Evolutionary conservation across 2,329 filamentous ascomycete genomes (phyloP).

Genomic region (Pseudopyricularia cyperi): DNA sequence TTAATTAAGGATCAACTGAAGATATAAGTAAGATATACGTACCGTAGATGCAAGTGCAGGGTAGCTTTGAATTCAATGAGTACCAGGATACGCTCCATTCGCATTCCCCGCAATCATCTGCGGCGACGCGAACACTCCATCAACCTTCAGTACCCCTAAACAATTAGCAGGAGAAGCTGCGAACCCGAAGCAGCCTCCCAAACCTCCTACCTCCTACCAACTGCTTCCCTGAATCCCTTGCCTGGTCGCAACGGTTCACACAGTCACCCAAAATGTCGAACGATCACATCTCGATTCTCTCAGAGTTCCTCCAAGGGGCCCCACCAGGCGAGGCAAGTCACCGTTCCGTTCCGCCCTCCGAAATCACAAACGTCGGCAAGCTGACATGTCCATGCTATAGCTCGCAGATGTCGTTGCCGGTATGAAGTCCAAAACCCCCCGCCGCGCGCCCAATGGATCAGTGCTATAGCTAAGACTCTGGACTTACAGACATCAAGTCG

Average conservation of each 20-base stretch:
- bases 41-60: background rate
- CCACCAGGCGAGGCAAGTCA: constrained; percentile 82
- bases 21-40: too few species aligned
- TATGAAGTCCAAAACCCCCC: constrained; percentile 24
- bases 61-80: background rate
- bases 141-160: background rate
- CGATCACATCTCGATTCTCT: constrained; percentile 36
- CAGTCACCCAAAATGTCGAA: constrained; percentile 17
- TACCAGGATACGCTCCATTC: background rate
- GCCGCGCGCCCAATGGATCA: background rate
- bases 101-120: background rate
- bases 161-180: background rate
- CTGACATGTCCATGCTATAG: constrained; percentile 26
- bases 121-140: background rate
- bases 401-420: constrained; percentile 80
- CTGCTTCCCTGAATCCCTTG: background rate
- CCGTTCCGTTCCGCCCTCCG: too few species aligned
- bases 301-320: constrained; percentile 85
- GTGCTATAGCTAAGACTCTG: background rate
- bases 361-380: too few species aligned
- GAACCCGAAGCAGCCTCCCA: background rate
- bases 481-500: constrained; percentile 66
- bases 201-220: background rate
- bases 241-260: background rate
- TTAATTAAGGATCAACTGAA: too few species aligned